A percentile compares a stretch with the other conserved stretches of the same genome.
These are phyloP conservation scores for Boletellus ananiceps DNA, from an alignment of 768 basidiomycete species.

Conservation along the genomic window DNA sequence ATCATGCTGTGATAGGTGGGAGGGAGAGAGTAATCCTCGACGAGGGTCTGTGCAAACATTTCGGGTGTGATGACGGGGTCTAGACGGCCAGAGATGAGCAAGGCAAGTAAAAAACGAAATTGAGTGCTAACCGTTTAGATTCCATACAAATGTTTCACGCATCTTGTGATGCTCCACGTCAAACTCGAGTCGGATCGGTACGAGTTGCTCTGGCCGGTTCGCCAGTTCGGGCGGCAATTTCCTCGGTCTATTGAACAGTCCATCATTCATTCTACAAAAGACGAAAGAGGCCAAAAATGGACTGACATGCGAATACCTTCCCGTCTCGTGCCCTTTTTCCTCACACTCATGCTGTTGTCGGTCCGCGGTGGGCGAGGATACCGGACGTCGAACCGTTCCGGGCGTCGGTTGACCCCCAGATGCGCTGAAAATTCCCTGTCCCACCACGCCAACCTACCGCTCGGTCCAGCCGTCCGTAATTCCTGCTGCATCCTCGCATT, in stretches of 20 bases:
- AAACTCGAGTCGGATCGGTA: slow-evolving; percentile 94
- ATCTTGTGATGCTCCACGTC: slow-evolving; percentile 93
- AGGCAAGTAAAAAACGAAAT: neutral
- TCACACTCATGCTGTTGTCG: slow-evolving; percentile 28
- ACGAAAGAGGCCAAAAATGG: slow-evolving; percentile 3
- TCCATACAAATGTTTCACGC: slow-evolving; percentile 97
- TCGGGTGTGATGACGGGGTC: slow-evolving; percentile 90
- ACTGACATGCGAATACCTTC: slow-evolving; percentile 78
- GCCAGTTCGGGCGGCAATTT: slow-evolving; percentile 52
- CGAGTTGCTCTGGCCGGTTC: slow-evolving; percentile 71
- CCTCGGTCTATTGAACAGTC: slow-evolving; percentile 46
- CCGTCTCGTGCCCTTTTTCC: slow-evolving; percentile 51
- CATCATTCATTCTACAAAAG: neutral
- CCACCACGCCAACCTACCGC: slow-evolving; percentile 53
- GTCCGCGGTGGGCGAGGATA: slow-evolving; percentile 47
- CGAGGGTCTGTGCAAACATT: slow-evolving; percentile 81
- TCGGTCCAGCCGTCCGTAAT: slow-evolving; percentile 39
- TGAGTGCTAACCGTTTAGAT: slow-evolving; percentile 72
- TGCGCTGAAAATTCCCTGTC: slow-evolving; percentile 48
- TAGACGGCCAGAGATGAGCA: slow-evolving; percentile 26
- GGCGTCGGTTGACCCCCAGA: slow-evolving; percentile 27
- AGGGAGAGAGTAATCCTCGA: slow-evolving; percentile 85
- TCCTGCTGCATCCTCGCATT: slow-evolving; percentile 51
- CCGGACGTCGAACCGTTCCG: slow-evolving; percentile 47
- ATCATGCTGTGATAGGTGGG: slow-evolving; percentile 62